Conservation (phyloP, 768 basidiomycete genomes). For the Leccinum barrowsii region DNA sequence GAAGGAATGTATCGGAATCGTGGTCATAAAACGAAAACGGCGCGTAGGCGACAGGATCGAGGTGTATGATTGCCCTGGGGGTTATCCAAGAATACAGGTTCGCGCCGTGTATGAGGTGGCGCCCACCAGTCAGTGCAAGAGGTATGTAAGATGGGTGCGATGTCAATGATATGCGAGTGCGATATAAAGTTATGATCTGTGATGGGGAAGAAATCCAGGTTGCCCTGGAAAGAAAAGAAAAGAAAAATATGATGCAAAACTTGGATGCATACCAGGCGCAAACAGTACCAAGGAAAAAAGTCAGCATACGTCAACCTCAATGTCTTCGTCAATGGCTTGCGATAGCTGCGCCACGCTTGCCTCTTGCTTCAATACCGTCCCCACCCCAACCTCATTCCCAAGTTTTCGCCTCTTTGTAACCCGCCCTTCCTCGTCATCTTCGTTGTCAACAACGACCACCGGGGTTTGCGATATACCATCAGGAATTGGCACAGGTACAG, state of each 20-base stretch:
- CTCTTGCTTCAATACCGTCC: constrained; percentile 1
- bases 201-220: background rate
- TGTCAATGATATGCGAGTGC: constrained; percentile 18
- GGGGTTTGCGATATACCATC: constrained; percentile 38
- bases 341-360: constrained; percentile 1
- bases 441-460: constrained; percentile 60
- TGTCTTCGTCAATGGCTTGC: constrained; percentile 25
- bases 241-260: background rate
- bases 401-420: constrained; percentile 51
- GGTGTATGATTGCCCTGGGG: background rate
- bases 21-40: constrained; percentile 1
- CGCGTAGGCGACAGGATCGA: background rate
- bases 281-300: background rate
- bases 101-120: constrained; percentile 2
- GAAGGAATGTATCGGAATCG: constrained; percentile 1
- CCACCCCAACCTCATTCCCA: constrained; percentile 8
- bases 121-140: constrained; percentile 13
- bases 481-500: constrained; percentile 33
- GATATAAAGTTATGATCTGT: constrained; percentile 9
- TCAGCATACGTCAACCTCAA: constrained; percentile 30
- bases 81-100: constrained; percentile 21
- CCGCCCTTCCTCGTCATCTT: constrained; percentile 50
- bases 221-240: constrained; percentile 5
- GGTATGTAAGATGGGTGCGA: constrained; percentile 19
- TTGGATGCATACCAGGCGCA: background rate